Base-by-base conservation (phyloP, 129 eudicot genomes). In the Flaveria robusta region DNA sequence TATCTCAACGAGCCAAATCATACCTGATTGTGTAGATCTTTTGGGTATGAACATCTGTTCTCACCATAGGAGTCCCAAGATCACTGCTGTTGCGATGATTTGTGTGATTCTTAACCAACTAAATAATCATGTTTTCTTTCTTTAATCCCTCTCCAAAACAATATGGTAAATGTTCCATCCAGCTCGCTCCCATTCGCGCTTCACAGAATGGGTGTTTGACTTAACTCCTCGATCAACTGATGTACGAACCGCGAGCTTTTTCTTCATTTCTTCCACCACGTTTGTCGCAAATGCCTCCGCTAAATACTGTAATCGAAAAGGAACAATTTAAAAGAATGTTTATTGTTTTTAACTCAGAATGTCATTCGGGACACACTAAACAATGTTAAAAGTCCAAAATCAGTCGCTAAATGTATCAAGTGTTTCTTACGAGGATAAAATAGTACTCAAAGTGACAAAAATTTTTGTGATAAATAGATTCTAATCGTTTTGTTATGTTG, bases 251-350 rank as follows among this genome's bases (percentile, higher is more conserved):
- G 78, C 73, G 31, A 94, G 87, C 78, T 77, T 92, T 78, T 79
- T 86, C 85, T 91, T 95, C 72, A 79, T 96, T 24, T 81, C 85
- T 74, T 87, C 94, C 23, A 86, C 94, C n/a, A 91, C 87, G 68
- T 88, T 78, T 45, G 92, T 82, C 79, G 83, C 90, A 19, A 85
- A 95, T 7, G 97, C 93, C 83, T 95, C 97, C 74, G 91, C 97
- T 10, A 95, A 92, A 78, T 91, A 95, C 99, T 91, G 83, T 19
- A 72, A 22, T 10, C 0, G 15, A 15, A 49, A 67, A 8, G 15
- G 68, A n/a, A n/a, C n/a, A n/a, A n/a, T n/a, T n/a, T n/a, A n/a
- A n/a, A 41, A 67, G n/a, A 54, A 39, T 7, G 8, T 0, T n/a
- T 39, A 22, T 9, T 67, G 15, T 16, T n/a, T 19, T 0, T 10